phyloP scores from a whole-genome alignment of 768 basidiomycete genomes.

The Suillus discolor region DNA sequence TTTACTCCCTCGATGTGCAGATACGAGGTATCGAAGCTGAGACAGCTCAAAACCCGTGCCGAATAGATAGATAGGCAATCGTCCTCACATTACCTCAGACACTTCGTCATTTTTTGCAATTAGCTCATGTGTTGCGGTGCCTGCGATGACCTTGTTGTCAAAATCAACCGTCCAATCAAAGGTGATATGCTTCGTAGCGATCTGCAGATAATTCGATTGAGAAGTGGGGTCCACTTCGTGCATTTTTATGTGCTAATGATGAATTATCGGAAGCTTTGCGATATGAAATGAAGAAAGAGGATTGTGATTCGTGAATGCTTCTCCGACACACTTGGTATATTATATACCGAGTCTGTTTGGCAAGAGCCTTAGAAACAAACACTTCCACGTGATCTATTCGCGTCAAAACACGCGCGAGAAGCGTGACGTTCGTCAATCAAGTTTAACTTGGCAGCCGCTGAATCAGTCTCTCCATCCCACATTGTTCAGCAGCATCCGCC shows the following conservation, averaged over 20 bases:
- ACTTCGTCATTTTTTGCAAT: conserved; percentile 39
- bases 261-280: background rate
- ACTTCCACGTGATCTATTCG: conserved; percentile 19
- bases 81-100: conserved; percentile 43
- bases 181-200: conserved; percentile 49
- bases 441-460: background rate
- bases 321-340: background rate
- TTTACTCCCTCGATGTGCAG: conserved; percentile 44
- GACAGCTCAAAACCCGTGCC: conserved; percentile 5
- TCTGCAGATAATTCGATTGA: conserved; percentile 57
- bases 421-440: background rate
- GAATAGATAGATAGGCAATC: background rate
- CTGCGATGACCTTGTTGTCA: conserved; percentile 44
- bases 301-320: background rate
- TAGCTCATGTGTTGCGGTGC: conserved; percentile 49
- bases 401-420: conserved; percentile 11
- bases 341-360: conserved; percentile 13
- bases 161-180: conserved; percentile 66
- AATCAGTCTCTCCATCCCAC: background rate
- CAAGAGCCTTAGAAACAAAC: conserved; percentile 16
- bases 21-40: conserved; percentile 54
- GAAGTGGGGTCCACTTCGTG: conserved; percentile 45
- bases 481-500: background rate
- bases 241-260: background rate
- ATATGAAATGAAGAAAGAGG: background rate